A percentile compares a stretch with the other conserved stretches of the same genome.
These are phyloP conservation scores for Cucumis melo DNA, from an alignment of 306 rosid genomes.

Conservation along the genomic window DNA sequence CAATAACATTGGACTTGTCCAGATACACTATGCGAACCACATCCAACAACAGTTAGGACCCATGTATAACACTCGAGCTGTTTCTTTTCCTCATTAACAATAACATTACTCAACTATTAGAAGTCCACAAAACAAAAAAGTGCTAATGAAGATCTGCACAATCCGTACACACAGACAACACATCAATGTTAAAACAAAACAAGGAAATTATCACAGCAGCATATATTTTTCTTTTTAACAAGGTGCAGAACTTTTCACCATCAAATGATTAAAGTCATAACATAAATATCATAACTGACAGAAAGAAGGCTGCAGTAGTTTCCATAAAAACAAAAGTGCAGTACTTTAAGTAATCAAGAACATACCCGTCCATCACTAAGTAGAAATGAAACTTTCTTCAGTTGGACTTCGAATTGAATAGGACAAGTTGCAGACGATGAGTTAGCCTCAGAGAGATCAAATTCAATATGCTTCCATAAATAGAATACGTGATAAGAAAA, in stretches of 20 bases:
- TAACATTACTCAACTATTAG: background rate
- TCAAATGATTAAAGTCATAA: background rate
- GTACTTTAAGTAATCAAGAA: background rate
- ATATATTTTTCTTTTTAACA: too few relatives aligned
- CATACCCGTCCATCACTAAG: conserved; percentile 88
- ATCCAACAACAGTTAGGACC: background rate
- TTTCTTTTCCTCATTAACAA: background rate
- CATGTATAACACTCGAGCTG: background rate
- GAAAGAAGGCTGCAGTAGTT: background rate
- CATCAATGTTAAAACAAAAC: background rate
- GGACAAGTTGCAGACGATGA: conserved; percentile 28
- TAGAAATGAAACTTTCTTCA: conserved; percentile 59
- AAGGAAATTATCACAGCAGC: too few relatives aligned
- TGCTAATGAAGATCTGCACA: background rate
- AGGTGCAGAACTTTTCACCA: background rate
- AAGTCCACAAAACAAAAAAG: background rate
- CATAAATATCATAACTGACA: background rate
- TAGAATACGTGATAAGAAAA: conserved; percentile 54
- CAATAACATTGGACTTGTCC: background rate
- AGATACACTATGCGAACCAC: background rate
- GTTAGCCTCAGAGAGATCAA: conserved; percentile 27
- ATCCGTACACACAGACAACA: background rate
- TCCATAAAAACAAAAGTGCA: background rate
- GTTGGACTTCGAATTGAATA: conserved; percentile 31
- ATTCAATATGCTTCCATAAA: conserved; percentile 40